These are phyloP conservation scores for Atalantia buxifolia DNA, from an alignment of 345 rosid genomes.

Conservation along the genomic window DNA sequence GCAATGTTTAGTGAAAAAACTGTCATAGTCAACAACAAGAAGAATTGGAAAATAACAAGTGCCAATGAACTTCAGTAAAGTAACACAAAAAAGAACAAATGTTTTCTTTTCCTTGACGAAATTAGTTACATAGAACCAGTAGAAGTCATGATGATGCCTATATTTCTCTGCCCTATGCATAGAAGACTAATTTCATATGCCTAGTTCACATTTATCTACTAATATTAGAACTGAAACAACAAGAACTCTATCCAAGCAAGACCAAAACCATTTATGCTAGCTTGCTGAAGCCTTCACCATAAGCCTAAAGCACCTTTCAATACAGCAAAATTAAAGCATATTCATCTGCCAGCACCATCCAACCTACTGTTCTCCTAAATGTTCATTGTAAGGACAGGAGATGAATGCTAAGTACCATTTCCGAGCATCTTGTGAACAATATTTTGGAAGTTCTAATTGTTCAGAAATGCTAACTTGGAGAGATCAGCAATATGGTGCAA, in stretches of 20 bases:
- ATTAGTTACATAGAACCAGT: neutral
- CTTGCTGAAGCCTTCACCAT: too few relatives aligned
- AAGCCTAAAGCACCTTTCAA: neutral
- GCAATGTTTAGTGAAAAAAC: slow-evolving; percentile 21
- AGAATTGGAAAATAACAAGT: neutral
- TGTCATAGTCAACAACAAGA: neutral
- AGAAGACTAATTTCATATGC: neutral
- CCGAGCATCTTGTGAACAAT: too few relatives aligned
- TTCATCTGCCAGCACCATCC: neutral
- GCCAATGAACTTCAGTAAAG: neutral
- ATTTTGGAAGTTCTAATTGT: neutral
- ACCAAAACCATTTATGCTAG: neutral
- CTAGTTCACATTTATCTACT: neutral
- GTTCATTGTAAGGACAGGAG: neutral
- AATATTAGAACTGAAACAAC: neutral
- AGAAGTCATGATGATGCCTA: neutral
- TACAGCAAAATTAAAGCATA: neutral
- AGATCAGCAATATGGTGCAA: neutral
- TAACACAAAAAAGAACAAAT: neutral
- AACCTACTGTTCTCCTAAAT: neutral
- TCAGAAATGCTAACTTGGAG: neutral
- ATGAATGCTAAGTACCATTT: neutral
- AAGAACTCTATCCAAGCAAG: neutral
- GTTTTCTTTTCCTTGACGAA: neutral
- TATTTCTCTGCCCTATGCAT: neutral